Conservation (phyloP, 2,329 filamentous ascomycete species). For the Pseudopithomyces chartarum region DNA sequence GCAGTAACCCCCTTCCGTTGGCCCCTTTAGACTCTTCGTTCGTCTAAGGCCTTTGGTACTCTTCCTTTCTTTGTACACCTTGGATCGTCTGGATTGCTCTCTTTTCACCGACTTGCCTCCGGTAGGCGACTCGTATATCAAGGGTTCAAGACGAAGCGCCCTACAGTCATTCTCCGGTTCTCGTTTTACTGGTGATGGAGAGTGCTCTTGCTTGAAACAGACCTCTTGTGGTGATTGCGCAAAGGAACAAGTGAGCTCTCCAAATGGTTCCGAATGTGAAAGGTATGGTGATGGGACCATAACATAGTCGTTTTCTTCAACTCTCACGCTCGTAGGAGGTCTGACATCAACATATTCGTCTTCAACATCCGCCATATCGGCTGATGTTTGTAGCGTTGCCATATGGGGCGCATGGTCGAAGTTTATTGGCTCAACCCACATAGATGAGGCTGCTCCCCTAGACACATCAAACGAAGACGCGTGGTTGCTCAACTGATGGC, state of each 20-base stretch:
- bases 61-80: constrained; percentile 12
- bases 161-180: constrained; percentile 24
- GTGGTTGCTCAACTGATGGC: constrained; percentile 11
- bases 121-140: constrained; percentile 30
- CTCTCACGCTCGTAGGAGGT: background rate
- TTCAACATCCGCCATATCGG: constrained; percentile 20
- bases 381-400: constrained; percentile 24
- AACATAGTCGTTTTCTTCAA: constrained; percentile 16
- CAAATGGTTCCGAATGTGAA: constrained; percentile 18
- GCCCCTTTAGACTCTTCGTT: background rate
- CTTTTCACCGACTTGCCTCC: constrained; percentile 32
- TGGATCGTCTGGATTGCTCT: constrained; percentile 11
- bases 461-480: constrained; percentile 3
- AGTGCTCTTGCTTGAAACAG: constrained; percentile 23
- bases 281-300: constrained; percentile 15
- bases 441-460: constrained; percentile 9
- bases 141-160: constrained; percentile 16
- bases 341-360: constrained; percentile 21
- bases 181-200: constrained; percentile 24
- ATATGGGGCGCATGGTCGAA: constrained; percentile 4
- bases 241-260: constrained; percentile 16
- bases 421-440: constrained; percentile 15
- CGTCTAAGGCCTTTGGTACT: background rate
- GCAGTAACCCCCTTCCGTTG: background rate
- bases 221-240: constrained; percentile 29